These are phyloP conservation scores for Diospyros lotus DNA, from an alignment of 148 eudicot species.

Conservation along the genomic window DNA sequence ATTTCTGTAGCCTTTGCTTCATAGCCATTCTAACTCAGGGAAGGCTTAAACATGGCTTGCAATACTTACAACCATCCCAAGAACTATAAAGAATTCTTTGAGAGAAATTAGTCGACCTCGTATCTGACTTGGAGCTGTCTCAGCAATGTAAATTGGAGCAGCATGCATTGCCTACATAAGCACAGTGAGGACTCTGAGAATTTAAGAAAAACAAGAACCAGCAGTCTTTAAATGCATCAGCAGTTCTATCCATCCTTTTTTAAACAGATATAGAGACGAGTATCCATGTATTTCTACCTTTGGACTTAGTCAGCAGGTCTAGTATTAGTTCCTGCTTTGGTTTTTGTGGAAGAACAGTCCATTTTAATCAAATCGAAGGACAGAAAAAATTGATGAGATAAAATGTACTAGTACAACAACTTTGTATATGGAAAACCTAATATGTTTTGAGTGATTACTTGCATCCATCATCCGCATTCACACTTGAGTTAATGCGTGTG, in stretches of 20 bases:
- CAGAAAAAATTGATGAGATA: neutral
- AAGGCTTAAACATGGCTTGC: neutral
- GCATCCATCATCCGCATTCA: neutral
- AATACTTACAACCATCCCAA: conserved; percentile 96
- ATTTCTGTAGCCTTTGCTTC: neutral
- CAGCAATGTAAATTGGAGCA: conserved; percentile 98
- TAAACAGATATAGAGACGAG: neutral
- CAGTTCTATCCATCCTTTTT: conserved; percentile 1
- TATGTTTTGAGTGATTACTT: neutral
- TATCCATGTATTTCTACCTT: neutral
- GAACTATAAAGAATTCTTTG: conserved; percentile 87
- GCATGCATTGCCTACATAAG: conserved; percentile 90
- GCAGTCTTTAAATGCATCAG: neutral
- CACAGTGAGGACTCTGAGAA: conserved; percentile 11
- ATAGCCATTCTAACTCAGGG: neutral
- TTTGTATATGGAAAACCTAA: neutral
- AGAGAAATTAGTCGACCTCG: conserved; percentile 90
- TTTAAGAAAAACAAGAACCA: neutral
- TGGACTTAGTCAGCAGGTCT: neutral
- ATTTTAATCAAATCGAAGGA: neutral
- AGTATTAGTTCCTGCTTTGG: neutral
- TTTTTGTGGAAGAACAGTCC: neutral
- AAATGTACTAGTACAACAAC: neutral
- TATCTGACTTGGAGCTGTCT: conserved; percentile 84
- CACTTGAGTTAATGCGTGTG: neutral